Conservation (phyloP, 108 stramenopile species). For the Skeletonema menzelii region DNA sequence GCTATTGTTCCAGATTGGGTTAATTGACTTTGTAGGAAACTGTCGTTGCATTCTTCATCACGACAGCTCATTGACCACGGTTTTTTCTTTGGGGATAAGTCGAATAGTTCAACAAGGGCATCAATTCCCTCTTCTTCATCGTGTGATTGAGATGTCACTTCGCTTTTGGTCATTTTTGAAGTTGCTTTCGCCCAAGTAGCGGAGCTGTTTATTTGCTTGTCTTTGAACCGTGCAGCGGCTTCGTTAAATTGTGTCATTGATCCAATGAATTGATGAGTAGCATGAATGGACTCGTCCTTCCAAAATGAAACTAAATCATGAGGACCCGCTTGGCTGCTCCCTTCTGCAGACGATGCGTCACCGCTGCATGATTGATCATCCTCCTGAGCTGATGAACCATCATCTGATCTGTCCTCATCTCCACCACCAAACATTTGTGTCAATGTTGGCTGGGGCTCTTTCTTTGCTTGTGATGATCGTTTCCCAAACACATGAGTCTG, state of each 20-base stretch:
- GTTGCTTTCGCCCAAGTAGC: conserved; percentile 27
- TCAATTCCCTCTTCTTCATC: conserved; percentile 10
- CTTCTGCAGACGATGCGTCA: conserved; percentile 3
- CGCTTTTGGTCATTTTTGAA: conserved; percentile 4
- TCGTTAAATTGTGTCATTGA: conserved; percentile 19
- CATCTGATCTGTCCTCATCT: conserved; percentile 8
- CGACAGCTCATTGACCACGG: not conserved
- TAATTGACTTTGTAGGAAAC: not conserved
- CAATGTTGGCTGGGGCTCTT: conserved; percentile 27
- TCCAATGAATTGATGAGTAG: conserved; percentile 1
- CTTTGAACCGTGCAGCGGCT: conserved; percentile 5
- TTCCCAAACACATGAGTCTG: conserved; percentile 24
- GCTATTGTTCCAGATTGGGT: conserved; percentile 1
- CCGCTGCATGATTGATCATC: conserved; percentile 4
- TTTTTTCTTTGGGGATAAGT: conserved; percentile 1
- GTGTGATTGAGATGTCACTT: not conserved
- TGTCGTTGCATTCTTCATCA: not conserved
- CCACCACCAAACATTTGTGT: conserved; percentile 15
- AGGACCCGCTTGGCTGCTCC: not conserved
- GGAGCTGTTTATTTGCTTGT: conserved; percentile 2
- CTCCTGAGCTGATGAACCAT: not conserved
- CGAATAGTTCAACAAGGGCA: conserved; percentile 19
- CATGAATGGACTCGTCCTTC: conserved; percentile 5
- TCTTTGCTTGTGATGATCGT: not conserved
- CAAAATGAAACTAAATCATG: conserved; percentile 20